Evolutionary conservation across 768 basidiomycete genomes (phyloP).

Genomic region (Tricholoma terreum): DNA sequence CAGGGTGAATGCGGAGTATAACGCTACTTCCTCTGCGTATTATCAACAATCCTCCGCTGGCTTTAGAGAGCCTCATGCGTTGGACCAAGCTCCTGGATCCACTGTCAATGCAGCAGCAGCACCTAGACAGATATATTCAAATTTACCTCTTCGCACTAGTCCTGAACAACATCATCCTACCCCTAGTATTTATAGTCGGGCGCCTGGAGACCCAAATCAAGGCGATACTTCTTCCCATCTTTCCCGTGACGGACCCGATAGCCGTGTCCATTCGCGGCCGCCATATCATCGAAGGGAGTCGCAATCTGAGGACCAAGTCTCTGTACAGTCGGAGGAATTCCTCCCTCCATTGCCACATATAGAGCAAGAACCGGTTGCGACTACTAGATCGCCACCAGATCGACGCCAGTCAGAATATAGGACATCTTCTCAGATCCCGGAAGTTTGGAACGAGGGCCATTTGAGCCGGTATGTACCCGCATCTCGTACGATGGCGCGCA

Average conservation of each 20-base stretch:
- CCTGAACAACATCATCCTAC: conserved; percentile 15
- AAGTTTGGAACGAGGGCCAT: conserved; percentile 11
- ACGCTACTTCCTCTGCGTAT: conserved; percentile 38
- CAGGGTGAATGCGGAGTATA: conserved; percentile 40
- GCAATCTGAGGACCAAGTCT: conserved; percentile 2
- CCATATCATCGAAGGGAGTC: neutral
- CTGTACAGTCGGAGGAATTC: conserved; percentile 8
- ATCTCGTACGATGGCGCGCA: conserved; percentile 16
- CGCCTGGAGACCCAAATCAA: neutral
- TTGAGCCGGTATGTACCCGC: conserved; percentile 17
- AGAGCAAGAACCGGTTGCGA: neutral
- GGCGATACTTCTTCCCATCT: conserved; percentile 4
- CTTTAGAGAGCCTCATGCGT: neutral
- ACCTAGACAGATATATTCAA: conserved; percentile 11
- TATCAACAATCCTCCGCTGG: conserved; percentile 14
- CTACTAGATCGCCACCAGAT: neutral
- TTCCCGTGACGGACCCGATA: neutral
- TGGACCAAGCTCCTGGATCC: neutral
- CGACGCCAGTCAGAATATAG: conserved; percentile 7
- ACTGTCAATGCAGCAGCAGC: neutral
- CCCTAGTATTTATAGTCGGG: neutral
- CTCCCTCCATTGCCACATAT: conserved; percentile 6
- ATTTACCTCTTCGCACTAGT: conserved; percentile 16
- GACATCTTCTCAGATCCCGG: conserved; percentile 10
- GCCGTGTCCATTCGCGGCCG: neutral